Evolutionary conservation across 2,329 filamentous ascomycete genomes (phyloP).

Genomic region (Alternaria angustiovoidea): DNA sequence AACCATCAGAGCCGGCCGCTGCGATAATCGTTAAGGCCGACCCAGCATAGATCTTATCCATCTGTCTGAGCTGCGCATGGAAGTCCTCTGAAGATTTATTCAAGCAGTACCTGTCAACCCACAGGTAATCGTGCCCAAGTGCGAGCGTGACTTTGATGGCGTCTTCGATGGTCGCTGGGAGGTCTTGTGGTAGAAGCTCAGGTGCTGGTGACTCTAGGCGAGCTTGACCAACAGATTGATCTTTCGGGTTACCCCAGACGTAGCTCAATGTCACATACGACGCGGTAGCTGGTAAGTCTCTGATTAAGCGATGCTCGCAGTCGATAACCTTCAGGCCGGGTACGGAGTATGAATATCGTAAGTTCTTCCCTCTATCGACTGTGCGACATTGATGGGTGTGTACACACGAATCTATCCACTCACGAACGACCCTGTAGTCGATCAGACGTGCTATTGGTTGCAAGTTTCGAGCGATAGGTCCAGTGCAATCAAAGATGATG

Average conservation of each 20-base stretch:
- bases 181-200: not conserved
- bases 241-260: not conserved
- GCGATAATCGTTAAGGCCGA: not conserved
- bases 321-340: not conserved
- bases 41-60: not conserved
- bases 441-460: not conserved
- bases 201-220: not conserved
- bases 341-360: too few species aligned
- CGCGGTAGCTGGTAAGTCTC: not conserved
- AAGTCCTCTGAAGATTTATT: not conserved
- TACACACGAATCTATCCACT: not conserved
- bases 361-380: too few species aligned
- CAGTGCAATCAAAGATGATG: not conserved
- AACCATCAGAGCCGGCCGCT: not conserved
- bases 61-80: not conserved
- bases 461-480: not conserved
- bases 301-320: not conserved
- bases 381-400: not conserved
- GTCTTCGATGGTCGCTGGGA: not conserved
- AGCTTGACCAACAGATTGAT: not conserved
- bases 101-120: not conserved
- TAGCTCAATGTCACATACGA: not conserved
- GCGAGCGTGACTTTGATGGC: not conserved
- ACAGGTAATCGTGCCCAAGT: not conserved
- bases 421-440: not conserved